phyloP scores from a whole-genome alignment of 2,329 filamentous ascomycete species.

The Talaromyces sp. region DNA sequence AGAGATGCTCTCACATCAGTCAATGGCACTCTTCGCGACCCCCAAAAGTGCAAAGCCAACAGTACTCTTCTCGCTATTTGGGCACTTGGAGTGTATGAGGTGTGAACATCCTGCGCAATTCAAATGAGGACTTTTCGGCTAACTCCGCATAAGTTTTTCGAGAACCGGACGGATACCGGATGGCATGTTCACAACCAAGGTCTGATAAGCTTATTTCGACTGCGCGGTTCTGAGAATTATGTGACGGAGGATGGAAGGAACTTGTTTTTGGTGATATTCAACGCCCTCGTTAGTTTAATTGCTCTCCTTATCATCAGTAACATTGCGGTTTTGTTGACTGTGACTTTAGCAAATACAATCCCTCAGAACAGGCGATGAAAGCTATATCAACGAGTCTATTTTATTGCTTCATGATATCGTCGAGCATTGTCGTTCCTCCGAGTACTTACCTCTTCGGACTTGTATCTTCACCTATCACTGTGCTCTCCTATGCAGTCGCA shows the following conservation, averaged over 20 bases:
- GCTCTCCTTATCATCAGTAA: neutral
- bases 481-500: neutral
- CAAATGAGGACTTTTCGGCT: neutral
- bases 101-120: neutral
- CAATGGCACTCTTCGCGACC: neutral
- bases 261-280: slow-evolving; percentile 4
- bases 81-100: slow-evolving; percentile 10
- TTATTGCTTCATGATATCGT: neutral
- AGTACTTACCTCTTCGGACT: neutral
- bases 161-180: neutral
- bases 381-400: slow-evolving; percentile 4
- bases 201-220: slow-evolving; percentile 2
- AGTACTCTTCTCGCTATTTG: slow-evolving; percentile 9
- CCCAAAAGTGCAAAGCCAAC: neutral
- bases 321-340: neutral
- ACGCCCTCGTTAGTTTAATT: neutral
- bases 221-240: slow-evolving; percentile 7
- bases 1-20: neutral
- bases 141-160: neutral
- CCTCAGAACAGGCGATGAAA: neutral
- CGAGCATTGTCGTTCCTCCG: neutral
- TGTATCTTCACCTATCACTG: slow-evolving; percentile 7
- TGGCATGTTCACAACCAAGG: slow-evolving; percentile 8
- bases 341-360: neutral
- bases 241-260: neutral